Evolutionary conservation across 2,329 filamentous ascomycete genomes (phyloP), one percentile per base, ranked within the genome.

Genomic region (Verticillium nonalfalfae): DNA sequence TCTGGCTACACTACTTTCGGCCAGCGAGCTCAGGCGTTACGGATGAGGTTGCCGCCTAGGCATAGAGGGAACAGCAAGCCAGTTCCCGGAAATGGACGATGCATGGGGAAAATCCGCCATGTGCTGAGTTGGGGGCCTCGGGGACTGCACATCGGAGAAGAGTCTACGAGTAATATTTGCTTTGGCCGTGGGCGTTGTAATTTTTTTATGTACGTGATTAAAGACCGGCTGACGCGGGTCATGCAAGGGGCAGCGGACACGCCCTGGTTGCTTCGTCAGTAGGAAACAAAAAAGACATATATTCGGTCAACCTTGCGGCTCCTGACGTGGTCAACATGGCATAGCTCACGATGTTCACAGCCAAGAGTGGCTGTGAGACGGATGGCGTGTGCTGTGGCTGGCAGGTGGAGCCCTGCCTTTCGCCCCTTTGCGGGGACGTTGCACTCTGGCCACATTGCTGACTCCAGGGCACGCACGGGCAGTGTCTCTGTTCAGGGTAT

Each of bases 391-490:
- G 39, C 39, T 6, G 15, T 7, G 18, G 39, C n/a, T 14, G 18
- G 7, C 13, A 45, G 45, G 45, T 50, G 45, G 45, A 50, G 45
- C 45, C 26, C 45, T 50, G 45, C n/a, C 4, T 26, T 50, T 50
- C 45, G 45, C 45, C 45, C 45, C 45, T 50, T 50, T 50, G 45
- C 45, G 45, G 45, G 45, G 45, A 11, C 45, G n/a, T 3, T 50
- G 45, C n/a, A n/a, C 34, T 58, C 56, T 50, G 57, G 57, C 57
- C 57, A 58, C 57, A 58, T 58, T 58, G 57, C 57, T 58, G 57
- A 50, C 21, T 58, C 38, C 36, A 45, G 45, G 45, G 45, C 45
- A 50, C 45, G 45, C 45, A 50, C 45, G 45, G 45, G 45, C 18
- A 18, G 45, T 50, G 45, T 50, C 45, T 50, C 13, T 7, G 15